Evolutionary conservation across 306 rosid genomes (phyloP).

Genomic region (Mimosa pudica): DNA sequence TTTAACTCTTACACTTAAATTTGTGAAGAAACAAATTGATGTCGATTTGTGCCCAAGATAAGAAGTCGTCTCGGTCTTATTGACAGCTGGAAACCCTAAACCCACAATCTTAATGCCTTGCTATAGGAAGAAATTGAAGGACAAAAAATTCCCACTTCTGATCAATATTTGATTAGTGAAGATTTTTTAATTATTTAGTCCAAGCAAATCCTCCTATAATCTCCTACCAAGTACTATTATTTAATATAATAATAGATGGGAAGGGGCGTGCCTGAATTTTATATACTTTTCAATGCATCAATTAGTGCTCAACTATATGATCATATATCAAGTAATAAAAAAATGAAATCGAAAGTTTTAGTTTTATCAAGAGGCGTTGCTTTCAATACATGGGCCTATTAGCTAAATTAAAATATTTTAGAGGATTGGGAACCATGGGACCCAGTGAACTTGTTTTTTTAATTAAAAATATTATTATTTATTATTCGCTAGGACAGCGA

Average conservation of each 20-base stretch:
- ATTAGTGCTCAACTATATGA: background rate
- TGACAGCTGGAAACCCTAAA: slow-evolving; percentile 32
- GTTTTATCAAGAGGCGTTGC: background rate
- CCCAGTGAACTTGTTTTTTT: background rate
- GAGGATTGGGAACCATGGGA: background rate
- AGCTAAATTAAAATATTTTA: slow-evolving; percentile 1
- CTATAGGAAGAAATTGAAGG: background rate
- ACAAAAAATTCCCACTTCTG: background rate
- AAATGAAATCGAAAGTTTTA: background rate
- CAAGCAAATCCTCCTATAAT: slow-evolving; percentile 17
- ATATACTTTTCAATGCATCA: background rate
- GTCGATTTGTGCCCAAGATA: background rate
- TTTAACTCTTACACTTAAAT: background rate
- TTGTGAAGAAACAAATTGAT: background rate
- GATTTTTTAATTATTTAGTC: background rate
- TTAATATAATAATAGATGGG: background rate
- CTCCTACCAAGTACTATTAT: background rate
- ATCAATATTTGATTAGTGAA: background rate
- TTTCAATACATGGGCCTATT: slow-evolving; percentile 8
- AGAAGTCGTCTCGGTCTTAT: too few relatives aligned
- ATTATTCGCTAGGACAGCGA: slow-evolving; percentile 6
- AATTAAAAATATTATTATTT: background rate
- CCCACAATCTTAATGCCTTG: background rate
- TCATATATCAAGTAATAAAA: slow-evolving; percentile 8
- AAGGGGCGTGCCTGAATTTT: background rate